Percentiles rank a stretch among this genome's conserved stretches.
Conservation (phyloP, 768 basidiomycete genomes). For the Sporobolomyces pararoseus region DNA sequence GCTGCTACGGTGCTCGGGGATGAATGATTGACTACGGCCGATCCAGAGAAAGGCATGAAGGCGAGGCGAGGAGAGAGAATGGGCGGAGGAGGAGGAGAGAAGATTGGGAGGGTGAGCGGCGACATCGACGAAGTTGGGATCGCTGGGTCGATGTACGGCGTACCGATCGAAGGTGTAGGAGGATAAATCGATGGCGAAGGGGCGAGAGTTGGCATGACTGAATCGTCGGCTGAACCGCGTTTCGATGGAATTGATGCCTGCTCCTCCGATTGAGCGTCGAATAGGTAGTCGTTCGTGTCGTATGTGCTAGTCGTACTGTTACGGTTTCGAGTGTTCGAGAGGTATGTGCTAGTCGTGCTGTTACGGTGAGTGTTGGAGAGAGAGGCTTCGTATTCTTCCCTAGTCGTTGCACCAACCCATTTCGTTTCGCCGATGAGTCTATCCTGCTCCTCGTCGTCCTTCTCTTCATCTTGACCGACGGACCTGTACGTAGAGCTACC, state of each 20-base stretch:
- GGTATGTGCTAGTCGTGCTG: not conserved
- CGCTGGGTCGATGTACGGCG: not conserved
- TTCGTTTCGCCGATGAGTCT: constrained; percentile 7
- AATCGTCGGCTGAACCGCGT: too few species aligned
- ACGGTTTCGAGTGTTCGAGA: not conserved
- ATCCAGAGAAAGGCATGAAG: constrained; percentile 28
- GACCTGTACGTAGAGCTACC: constrained; percentile 10
- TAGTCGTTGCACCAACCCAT: constrained; percentile 17
- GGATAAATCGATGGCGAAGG: not conserved
- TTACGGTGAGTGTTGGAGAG: not conserved
- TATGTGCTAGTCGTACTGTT: not conserved
- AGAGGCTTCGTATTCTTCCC: constrained; percentile 32
- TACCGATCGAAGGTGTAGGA: not conserved
- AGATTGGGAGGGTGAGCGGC: not conserved
- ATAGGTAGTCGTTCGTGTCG: not conserved
- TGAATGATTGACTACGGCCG: not conserved
- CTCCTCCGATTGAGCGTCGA: not conserved
- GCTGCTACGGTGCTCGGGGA: not conserved
- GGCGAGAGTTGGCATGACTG: not conserved
- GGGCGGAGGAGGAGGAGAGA: not conserved
- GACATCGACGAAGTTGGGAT: not conserved
- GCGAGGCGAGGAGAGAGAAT: constrained; percentile 20
- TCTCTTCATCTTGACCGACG: not conserved
- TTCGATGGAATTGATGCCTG: not conserved
- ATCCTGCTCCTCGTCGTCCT: not conserved